Base-by-base conservation (phyloP, 129 eudicot species). In the Saposhnikovia divaricata region DNA sequence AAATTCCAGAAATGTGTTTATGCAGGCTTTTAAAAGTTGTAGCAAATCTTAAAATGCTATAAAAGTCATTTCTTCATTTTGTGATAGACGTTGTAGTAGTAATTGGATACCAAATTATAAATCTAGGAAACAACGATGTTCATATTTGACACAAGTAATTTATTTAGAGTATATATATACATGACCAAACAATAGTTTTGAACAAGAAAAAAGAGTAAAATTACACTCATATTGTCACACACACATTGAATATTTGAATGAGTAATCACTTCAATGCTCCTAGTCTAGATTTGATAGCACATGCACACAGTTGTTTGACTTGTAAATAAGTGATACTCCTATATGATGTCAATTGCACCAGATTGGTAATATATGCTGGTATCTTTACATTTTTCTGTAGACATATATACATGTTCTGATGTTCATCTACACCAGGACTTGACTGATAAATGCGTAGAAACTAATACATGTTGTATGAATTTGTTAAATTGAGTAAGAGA, bases 391-490 rank as follows among this genome's bases (percentile, higher is more conserved):
- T 57, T 57, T 42, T 23, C 21, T 74, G 57, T 74, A 40, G 21
- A 34, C 48, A n/a, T 10, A 44, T 4, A 42, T 23, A 18, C 37
- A 72, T 72, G 25, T 72, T 61, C 4, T 61, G 69, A 34, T 40
- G 76, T 72, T 72, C 18, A 72, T 43, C 25, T 43, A 71, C 45
- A 71, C 45, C 51, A 42, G 51, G 86, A 84, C 37, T 74, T 84
- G 82, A 82, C 28, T 84, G 84, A 81, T 77, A 31, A 31, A 31
- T 31, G 34, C 34, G 34, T 31, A 31, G 34, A 31, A 31, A 31
- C 34, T 31, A 31, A 31, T 31, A 74, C 79, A 61, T 74, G 78
- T 73, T 75, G 82, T 79, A 83, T 78, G 78, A 34, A n/a, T 45
- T 74, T 77, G 81, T 84, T 83, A 74, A 57, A 51, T 43, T 18